A percentile compares a stretch with the other conserved stretches of the same genome.
Conservation (phyloP, 805 yeast species). For the Ogataea trehaloabstinens region DNA sequence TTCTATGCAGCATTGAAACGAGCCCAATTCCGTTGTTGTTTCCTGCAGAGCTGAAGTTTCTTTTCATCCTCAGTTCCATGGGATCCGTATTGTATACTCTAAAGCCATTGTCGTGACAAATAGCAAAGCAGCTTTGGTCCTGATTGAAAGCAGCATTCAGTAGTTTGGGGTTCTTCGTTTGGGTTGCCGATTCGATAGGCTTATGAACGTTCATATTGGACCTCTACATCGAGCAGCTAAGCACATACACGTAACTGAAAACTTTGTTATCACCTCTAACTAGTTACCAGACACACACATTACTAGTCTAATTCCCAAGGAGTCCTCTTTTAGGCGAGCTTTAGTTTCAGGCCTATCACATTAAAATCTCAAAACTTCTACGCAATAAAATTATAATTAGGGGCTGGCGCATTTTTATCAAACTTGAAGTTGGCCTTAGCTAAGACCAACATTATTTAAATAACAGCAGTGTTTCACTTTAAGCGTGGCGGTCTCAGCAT, state of each 20-base stretch:
- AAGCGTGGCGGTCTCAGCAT: too few species aligned
- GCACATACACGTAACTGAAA: background rate
- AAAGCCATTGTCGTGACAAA: slow-evolving; percentile 79
- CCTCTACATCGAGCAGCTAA: slow-evolving; percentile 2
- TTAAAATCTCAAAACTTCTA: too few species aligned
- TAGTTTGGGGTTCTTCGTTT: slow-evolving; percentile 35
- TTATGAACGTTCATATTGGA: slow-evolving; percentile 33
- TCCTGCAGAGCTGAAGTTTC: slow-evolving; percentile 40
- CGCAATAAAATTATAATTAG: too few species aligned
- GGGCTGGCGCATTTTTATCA: too few species aligned
- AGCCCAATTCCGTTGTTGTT: slow-evolving; percentile 61
- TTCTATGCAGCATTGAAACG: slow-evolving; percentile 80
- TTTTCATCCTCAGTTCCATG: slow-evolving; percentile 66
- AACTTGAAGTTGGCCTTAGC: too few species aligned
- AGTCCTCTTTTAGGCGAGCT: too few species aligned
- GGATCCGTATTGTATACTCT: slow-evolving; percentile 87
- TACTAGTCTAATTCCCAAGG: too few species aligned
- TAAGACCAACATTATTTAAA: too few species aligned
- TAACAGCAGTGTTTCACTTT: too few species aligned
- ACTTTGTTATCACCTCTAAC: too few species aligned
- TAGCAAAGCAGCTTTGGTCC: slow-evolving; percentile 86
- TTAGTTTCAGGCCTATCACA: too few species aligned
- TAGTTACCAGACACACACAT: too few species aligned
- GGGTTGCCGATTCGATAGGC: slow-evolving; percentile 21
- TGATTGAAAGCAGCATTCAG: slow-evolving; percentile 76